phyloP scores from a whole-genome alignment of 192 early-diverging fungal genomes.

The Coemansia biformis region DNA sequence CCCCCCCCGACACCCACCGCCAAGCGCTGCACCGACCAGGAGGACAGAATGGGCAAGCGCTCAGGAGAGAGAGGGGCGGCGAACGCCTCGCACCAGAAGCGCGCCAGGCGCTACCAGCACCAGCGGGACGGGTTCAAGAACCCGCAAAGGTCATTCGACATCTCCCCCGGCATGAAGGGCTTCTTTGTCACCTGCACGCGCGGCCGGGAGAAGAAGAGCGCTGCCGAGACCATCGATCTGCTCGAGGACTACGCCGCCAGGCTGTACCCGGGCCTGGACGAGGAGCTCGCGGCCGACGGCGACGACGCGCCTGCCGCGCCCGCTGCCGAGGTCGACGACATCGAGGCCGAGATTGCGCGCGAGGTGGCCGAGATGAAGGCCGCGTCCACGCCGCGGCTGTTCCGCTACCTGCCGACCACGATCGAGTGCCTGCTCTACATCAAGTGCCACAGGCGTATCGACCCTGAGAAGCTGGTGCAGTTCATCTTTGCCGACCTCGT shows the following conservation, averaged over 20 bases:
- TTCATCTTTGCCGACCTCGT: slow-evolving; percentile 44
- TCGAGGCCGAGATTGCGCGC: slow-evolving; percentile 49
- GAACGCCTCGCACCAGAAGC: slow-evolving; percentile 27
- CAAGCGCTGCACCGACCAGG: no score
- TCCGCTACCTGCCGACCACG: slow-evolving; percentile 40
- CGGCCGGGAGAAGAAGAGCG: slow-evolving; percentile 42
- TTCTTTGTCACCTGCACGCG: slow-evolving; percentile 47
- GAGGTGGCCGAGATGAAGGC: slow-evolving; percentile 46
- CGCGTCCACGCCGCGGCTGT: slow-evolving; percentile 20
- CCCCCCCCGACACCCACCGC: no score
- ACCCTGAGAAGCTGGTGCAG: slow-evolving; percentile 38
- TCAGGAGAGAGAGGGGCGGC: slow-evolving; percentile 11
- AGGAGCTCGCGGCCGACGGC: slow-evolving; percentile 30
- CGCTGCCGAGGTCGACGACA: slow-evolving; percentile 13
- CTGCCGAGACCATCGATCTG: slow-evolving; percentile 40
- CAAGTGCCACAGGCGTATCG: slow-evolving; percentile 40
- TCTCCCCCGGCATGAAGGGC: slow-evolving; percentile 49
- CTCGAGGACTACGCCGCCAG: slow-evolving; percentile 38
- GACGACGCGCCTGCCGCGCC: slow-evolving; percentile 5
- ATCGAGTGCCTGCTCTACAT: slow-evolving; percentile 48
- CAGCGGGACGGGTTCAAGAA: slow-evolving; percentile 37
- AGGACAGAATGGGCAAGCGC: slow-evolving; percentile 24
- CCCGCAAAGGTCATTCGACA: slow-evolving; percentile 39
- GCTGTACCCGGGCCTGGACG: slow-evolving; percentile 44
- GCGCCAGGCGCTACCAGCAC: slow-evolving; percentile 39